Evolutionary conservation across 768 basidiomycete species (phyloP).

Genomic region (Rhodotorula graminis): DNA sequence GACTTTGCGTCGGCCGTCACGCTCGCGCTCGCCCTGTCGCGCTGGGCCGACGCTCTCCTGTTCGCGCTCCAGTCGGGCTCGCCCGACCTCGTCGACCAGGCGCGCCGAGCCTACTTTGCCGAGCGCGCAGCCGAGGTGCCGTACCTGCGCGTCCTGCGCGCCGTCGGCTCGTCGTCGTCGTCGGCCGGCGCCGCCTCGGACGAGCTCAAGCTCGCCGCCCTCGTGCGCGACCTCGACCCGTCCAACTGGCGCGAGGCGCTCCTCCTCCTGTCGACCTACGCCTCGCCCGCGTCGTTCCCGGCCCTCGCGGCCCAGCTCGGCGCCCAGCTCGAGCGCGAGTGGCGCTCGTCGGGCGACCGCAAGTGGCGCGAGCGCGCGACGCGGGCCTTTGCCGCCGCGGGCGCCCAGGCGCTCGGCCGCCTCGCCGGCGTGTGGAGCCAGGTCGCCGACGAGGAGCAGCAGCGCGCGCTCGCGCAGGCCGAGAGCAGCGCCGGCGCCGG

Average conservation of each 20-base stretch:
- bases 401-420: constrained; percentile 64
- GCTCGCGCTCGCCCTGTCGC: constrained; percentile 78
- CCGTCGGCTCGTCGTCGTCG: constrained; percentile 61
- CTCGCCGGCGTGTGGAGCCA: constrained; percentile 74
- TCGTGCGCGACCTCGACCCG: constrained; percentile 78
- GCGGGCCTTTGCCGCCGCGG: constrained; percentile 86
- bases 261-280: constrained; percentile 92
- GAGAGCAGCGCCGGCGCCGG: no score
- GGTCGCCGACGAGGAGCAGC: neutral
- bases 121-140: constrained; percentile 64
- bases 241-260: constrained; percentile 98
- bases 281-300: constrained; percentile 71
- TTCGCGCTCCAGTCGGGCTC: constrained; percentile 81
- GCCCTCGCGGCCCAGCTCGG: constrained; percentile 88
- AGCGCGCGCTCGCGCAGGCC: neutral
- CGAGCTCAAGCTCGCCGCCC: constrained; percentile 73
- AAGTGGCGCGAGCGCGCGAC: constrained; percentile 80
- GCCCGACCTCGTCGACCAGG: constrained; percentile 73
- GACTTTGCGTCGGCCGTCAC: constrained; percentile 54
- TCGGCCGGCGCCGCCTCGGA: no score
- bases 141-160: constrained; percentile 90
- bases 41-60: constrained; percentile 90
- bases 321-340: constrained; percentile 80
- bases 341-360: constrained; percentile 50
- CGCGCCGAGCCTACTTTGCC: constrained; percentile 91